Evolutionary conservation across 2,329 filamentous ascomycete genomes (phyloP).

Genomic region (Helotiales sp.): DNA sequence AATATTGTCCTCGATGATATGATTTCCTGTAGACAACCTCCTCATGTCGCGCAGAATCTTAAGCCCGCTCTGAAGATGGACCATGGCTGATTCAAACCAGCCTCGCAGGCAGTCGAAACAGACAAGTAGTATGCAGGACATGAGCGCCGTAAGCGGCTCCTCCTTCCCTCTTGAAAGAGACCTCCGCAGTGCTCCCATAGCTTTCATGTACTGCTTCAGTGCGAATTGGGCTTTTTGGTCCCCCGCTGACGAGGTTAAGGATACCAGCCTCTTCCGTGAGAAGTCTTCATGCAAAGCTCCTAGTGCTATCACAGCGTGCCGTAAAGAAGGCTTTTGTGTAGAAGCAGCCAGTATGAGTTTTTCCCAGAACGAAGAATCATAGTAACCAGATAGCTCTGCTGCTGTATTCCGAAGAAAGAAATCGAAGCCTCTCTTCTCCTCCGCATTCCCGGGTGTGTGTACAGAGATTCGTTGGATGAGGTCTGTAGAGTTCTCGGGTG

Average conservation of each 20-base stretch:
- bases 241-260: conserved; percentile 7
- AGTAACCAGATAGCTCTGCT: conserved; percentile 25
- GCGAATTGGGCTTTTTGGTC: conserved; percentile 15
- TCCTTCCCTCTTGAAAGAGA: conserved; percentile 16
- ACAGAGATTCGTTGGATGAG: conserved; percentile 20
- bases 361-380: conserved; percentile 21
- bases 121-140: conserved; percentile 28
- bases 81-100: conserved; percentile 18
- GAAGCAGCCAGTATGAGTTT: conserved; percentile 16
- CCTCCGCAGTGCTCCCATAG: conserved; percentile 16
- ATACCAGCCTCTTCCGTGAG: conserved; percentile 1
- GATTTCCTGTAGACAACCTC: conserved; percentile 6
- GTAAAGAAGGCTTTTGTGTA: conserved; percentile 14
- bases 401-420: conserved; percentile 26
- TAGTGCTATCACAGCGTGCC: conserved; percentile 22
- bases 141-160: conserved; percentile 20
- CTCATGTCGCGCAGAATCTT: conserved; percentile 19
- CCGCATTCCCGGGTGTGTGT: conserved; percentile 20
- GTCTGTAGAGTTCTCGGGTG: conserved; percentile 10
- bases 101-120: conserved; percentile 25
- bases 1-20: conserved; percentile 18
- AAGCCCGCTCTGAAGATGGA: conserved; percentile 25
- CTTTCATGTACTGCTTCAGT: conserved; percentile 24
- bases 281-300: conserved; percentile 22
- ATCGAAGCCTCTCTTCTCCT: conserved; percentile 25